Percentiles rank a stretch among this genome's conserved stretches.
These are phyloP conservation scores for Ophiostoma novo-ulmi DNA, from an alignment of 2,329 filamentous ascomycete species.

Conservation along the genomic window DNA sequence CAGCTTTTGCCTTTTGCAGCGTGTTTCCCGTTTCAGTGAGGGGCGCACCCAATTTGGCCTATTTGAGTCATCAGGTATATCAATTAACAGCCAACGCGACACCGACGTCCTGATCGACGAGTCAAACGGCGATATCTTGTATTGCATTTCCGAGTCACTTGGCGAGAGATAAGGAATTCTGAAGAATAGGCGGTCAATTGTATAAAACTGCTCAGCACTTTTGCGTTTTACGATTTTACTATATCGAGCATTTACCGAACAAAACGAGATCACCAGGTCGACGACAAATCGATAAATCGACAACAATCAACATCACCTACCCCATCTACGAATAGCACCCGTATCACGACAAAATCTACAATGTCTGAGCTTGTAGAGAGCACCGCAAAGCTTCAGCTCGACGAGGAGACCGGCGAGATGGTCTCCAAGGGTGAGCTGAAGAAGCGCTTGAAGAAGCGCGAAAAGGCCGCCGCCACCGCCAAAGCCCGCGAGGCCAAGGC, in stretches of 20 bases:
- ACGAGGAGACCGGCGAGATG: conserved; percentile 62
- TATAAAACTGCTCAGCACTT: neutral
- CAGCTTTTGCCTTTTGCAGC: conserved; percentile 17
- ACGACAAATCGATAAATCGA: neutral
- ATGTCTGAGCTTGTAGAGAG: conserved; percentile 47
- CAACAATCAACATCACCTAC: neutral
- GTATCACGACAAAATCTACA: neutral
- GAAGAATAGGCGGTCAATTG: neutral
- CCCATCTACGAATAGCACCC: neutral
- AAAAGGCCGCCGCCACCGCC: conserved; percentile 52
- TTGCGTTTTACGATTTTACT: neutral
- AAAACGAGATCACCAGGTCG: neutral
- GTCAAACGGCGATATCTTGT: neutral
- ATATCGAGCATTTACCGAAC: neutral
- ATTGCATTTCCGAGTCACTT: neutral
- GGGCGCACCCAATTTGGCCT: conserved; percentile 3
- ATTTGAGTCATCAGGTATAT: conserved; percentile 18
- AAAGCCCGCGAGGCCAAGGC: conserved; percentile 32
- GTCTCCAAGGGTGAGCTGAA: conserved; percentile 60
- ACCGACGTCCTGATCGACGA: conserved; percentile 2
- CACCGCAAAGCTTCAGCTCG: conserved; percentile 55
- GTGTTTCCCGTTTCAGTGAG: conserved; percentile 13
- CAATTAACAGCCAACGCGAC: neutral
- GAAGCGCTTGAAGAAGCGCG: conserved; percentile 54
- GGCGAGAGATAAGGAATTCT: neutral